Conservation (phyloP, 768 basidiomycete species). For the Tylopilus sp. region DNA sequence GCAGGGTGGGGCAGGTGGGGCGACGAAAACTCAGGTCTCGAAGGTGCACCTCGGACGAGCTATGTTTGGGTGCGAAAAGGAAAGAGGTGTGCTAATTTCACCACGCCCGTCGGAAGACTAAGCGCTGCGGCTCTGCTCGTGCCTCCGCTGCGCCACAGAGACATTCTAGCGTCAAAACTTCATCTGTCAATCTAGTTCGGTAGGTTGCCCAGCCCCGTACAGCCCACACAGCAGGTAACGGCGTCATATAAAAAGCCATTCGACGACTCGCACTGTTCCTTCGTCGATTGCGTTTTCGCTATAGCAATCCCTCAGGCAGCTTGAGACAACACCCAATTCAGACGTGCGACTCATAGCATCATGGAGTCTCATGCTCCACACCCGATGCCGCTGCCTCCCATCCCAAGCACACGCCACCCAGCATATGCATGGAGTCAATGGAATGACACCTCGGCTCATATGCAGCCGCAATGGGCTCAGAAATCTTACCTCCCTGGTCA, state of each 20-base stretch:
- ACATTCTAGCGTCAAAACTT: too few species aligned
- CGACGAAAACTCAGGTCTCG: too few species aligned
- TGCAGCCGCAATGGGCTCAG: constrained; percentile 1
- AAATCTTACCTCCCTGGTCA: too few species aligned
- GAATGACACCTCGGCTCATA: constrained; percentile 3
- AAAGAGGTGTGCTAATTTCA: too few species aligned
- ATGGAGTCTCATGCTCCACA: not conserved
- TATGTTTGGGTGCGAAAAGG: too few species aligned
- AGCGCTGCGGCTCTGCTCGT: too few species aligned
- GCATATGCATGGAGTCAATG: constrained; percentile 4
- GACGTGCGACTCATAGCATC: constrained; percentile 12
- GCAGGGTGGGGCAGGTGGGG: too few species aligned
- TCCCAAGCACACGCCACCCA: constrained; percentile 15
- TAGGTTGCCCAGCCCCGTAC: constrained; percentile 2
- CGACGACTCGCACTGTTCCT: not conserved
- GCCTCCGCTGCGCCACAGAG: too few species aligned
- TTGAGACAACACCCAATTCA: constrained; percentile 28
- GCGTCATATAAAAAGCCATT: constrained; percentile 9
- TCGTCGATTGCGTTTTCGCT: constrained; percentile 3
- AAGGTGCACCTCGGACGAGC: too few species aligned
- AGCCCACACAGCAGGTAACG: constrained; percentile 16
- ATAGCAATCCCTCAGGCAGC: constrained; percentile 10
- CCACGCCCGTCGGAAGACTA: too few species aligned
- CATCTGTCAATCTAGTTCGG: not conserved
- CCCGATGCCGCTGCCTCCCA: constrained; percentile 22